Evolutionary conservation across 2,329 filamentous ascomycete species (phyloP).

Genomic region (Phyllachora maydis): DNA sequence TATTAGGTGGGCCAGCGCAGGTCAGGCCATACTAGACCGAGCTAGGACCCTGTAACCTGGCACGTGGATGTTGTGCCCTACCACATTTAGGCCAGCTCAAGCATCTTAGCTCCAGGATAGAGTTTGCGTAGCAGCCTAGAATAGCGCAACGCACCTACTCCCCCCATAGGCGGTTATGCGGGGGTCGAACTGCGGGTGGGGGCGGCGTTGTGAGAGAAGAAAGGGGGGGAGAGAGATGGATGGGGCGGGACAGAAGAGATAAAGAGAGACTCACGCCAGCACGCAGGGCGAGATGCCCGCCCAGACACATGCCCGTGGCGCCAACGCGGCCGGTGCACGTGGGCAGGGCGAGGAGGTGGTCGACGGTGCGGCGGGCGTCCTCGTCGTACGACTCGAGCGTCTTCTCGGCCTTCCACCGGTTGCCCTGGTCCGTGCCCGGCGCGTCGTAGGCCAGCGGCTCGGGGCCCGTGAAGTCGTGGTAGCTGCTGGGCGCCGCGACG

Average conservation of each 20-base stretch:
- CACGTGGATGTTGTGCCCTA: no score
- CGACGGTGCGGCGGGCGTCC: slow-evolving; percentile 47
- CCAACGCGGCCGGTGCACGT: slow-evolving; percentile 71
- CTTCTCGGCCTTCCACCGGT: slow-evolving; percentile 72
- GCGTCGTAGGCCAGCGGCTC: slow-evolving; percentile 72
- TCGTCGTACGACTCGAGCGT: slow-evolving; percentile 74
- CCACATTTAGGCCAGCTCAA: no score
- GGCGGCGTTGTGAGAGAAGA: no score
- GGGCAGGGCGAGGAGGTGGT: slow-evolving; percentile 47
- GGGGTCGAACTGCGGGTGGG: slow-evolving; percentile 37
- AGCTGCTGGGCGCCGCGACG: slow-evolving; percentile 73
- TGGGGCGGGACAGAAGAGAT: no score
- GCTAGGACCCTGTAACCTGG: no score
- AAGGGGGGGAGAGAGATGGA: no score
- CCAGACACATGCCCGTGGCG: slow-evolving; percentile 78
- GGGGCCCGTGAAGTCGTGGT: slow-evolving; percentile 81
- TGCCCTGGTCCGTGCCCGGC: slow-evolving; percentile 72
- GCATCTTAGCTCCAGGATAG: no score
- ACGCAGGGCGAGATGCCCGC: slow-evolving; percentile 60
- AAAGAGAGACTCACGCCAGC: slow-evolving; percentile 23
- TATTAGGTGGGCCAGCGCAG: no score
- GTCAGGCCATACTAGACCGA: no score
- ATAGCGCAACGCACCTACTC: no score
- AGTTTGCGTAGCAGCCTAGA: no score
- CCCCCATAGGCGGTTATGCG: no score